phyloP scores from a whole-genome alignment of 306 rosid species.

The Lagenaria siceraria region DNA sequence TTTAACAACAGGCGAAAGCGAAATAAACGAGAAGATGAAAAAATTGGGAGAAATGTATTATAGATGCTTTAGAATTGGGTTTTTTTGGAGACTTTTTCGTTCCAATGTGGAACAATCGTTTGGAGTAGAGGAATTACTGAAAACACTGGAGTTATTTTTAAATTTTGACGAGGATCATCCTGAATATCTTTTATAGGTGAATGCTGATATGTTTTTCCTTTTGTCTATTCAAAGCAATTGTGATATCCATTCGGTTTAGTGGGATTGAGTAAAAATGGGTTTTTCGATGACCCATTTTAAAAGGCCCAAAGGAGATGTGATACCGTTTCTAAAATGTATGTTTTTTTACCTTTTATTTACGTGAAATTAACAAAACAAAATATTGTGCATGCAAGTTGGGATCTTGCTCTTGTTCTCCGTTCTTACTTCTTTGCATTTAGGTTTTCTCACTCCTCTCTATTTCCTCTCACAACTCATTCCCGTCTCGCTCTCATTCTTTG shows the following conservation, averaged over 20 bases:
- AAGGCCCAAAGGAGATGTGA: no score
- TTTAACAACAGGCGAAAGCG: neutral
- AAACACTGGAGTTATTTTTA: neutral
- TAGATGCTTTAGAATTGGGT: neutral
- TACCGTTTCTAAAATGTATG: no score
- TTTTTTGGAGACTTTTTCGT: neutral
- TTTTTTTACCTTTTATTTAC: no score
- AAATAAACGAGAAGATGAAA: neutral
- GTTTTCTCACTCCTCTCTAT: no score
- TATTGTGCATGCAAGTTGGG: no score
- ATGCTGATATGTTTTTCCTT: neutral
- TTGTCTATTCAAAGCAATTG: neutral
- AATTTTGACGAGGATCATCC: neutral
- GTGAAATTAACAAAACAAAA: no score
- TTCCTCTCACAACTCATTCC: no score
- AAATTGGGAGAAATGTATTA: neutral
- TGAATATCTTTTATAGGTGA: neutral
- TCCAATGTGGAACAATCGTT: neutral
- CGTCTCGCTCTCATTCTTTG: no score
- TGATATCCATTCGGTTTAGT: neutral
- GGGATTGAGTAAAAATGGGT: neutral
- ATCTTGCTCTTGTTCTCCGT: no score
- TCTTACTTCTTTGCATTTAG: no score
- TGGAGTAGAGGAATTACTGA: neutral
- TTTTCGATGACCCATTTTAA: no score